Evolutionary conservation across 805 yeast species (phyloP).

Genomic region (Yarrowia sp.): DNA sequence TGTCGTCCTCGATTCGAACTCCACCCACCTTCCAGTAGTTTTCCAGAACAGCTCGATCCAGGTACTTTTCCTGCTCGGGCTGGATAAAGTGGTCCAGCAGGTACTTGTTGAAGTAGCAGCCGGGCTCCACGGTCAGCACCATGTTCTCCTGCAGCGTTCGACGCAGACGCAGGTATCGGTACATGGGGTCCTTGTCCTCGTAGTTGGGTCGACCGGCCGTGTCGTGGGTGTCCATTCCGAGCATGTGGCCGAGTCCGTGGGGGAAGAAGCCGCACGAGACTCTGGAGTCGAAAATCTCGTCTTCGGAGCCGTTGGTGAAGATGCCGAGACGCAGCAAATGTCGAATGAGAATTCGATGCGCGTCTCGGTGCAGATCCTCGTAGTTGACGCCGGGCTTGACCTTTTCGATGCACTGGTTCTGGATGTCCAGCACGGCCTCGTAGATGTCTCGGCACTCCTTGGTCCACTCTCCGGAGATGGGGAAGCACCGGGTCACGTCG

Average conservation of each 20-base stretch:
- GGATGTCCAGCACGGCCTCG: constrained; percentile 79
- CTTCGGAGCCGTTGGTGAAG: constrained; percentile 53
- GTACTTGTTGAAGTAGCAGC: constrained; percentile 83
- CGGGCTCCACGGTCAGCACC: constrained; percentile 95
- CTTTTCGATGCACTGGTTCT: constrained; percentile 59
- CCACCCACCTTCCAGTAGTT: constrained; percentile 92
- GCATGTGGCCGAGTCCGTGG: constrained; percentile 90
- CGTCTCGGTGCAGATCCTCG: constrained; percentile 78
- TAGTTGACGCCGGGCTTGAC: constrained; percentile 80
- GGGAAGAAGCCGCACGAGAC: constrained; percentile 83
- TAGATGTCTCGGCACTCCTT: constrained; percentile 82
- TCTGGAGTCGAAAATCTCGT: constrained; percentile 67
- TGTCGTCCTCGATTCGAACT: constrained; percentile 92
- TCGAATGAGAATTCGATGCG: constrained; percentile 74
- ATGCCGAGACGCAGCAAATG: constrained; percentile 72
- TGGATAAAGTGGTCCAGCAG: constrained; percentile 60
- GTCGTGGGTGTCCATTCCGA: constrained; percentile 96
- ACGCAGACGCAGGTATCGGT: constrained; percentile 75
- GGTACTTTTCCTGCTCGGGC: constrained; percentile 49
- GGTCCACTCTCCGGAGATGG: constrained; percentile 85
- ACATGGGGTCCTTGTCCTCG: constrained; percentile 73
- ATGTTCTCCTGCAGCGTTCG: constrained; percentile 67
- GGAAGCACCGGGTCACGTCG: constrained; percentile 95
- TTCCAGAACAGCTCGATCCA: constrained; percentile 62
- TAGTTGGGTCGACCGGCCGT: constrained; percentile 88